phyloP scores from a whole-genome alignment of 768 basidiomycete genomes.

The Fistulinella prunicolor region DNA sequence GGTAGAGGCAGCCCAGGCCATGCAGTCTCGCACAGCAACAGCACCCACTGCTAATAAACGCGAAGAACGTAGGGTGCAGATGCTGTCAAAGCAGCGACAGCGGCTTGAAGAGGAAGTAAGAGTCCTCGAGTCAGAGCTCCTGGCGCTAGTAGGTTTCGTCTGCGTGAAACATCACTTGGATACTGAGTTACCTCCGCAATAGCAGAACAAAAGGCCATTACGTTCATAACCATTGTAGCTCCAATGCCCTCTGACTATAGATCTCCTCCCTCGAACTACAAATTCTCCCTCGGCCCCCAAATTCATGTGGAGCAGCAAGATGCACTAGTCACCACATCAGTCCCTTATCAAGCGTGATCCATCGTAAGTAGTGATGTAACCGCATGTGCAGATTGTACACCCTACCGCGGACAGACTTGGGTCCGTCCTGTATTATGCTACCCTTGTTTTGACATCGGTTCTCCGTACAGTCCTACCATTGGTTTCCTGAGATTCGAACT shows the following conservation, averaged over 20 bases:
- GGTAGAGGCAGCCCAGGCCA: constrained; percentile 52
- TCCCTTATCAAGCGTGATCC: too few relatives aligned
- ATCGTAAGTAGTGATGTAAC: background rate
- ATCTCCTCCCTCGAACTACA: too few relatives aligned
- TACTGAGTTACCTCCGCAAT: constrained; percentile 6
- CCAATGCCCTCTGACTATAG: too few relatives aligned
- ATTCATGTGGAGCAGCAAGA: too few relatives aligned
- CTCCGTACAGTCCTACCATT: too few relatives aligned
- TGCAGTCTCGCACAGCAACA: constrained; percentile 41
- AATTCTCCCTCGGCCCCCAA: too few relatives aligned
- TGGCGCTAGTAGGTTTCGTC: constrained; percentile 43
- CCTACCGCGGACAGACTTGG: too few relatives aligned
- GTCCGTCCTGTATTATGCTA: too few relatives aligned
- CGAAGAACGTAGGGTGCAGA: constrained; percentile 62
- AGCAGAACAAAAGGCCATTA: constrained; percentile 22
- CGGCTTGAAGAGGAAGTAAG: constrained; percentile 62
- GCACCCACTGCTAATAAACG: constrained; percentile 58
- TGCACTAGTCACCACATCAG: too few relatives aligned
- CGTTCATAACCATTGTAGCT: background rate
- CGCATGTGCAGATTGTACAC: too few relatives aligned
- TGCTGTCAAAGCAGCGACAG: constrained; percentile 63
- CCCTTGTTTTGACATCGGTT: too few relatives aligned
- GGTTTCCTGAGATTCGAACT: too few relatives aligned
- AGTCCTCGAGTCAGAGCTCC: constrained; percentile 59
- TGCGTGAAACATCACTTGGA: background rate